These are phyloP conservation scores for Lentinula boryana DNA, from an alignment of 768 basidiomycete species.

Conservation along the genomic window DNA sequence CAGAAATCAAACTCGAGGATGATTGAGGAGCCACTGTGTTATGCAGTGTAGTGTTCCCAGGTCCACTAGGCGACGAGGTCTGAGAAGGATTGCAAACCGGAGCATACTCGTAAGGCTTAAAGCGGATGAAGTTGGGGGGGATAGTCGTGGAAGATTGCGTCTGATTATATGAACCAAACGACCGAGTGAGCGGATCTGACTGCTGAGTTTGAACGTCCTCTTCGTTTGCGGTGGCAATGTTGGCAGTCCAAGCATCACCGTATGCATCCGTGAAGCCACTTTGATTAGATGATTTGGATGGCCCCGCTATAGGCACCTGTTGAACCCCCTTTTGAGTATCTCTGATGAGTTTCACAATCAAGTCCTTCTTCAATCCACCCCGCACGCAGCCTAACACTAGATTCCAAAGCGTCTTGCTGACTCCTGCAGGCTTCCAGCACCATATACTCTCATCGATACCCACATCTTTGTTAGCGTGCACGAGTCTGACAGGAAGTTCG, in stretches of 20 bases:
- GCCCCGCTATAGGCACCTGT: constrained; percentile 17
- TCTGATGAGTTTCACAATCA: constrained; percentile 51
- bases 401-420: constrained; percentile 68
- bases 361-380: constrained; percentile 55
- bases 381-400: constrained; percentile 57
- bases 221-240: constrained; percentile 26
- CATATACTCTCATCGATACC: constrained; percentile 58
- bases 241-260: constrained; percentile 59
- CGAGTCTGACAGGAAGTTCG: constrained; percentile 65
- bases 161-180: background rate
- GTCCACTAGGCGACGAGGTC: background rate
- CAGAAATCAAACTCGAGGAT: background rate
- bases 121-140: background rate
- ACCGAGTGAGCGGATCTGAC: background rate
- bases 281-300: constrained; percentile 9
- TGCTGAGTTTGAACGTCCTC: background rate
- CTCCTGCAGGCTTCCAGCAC: constrained; percentile 76
- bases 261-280: constrained; percentile 44
- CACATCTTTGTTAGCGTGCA: constrained; percentile 51
- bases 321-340: constrained; percentile 52
- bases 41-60: background rate
- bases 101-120: background rate
- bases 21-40: background rate
- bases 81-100: background rate
- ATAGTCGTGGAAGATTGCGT: background rate